phyloP scores from a whole-genome alignment of 2,329 filamentous ascomycete species.

The Aspergillus brasiliensis region DNA sequence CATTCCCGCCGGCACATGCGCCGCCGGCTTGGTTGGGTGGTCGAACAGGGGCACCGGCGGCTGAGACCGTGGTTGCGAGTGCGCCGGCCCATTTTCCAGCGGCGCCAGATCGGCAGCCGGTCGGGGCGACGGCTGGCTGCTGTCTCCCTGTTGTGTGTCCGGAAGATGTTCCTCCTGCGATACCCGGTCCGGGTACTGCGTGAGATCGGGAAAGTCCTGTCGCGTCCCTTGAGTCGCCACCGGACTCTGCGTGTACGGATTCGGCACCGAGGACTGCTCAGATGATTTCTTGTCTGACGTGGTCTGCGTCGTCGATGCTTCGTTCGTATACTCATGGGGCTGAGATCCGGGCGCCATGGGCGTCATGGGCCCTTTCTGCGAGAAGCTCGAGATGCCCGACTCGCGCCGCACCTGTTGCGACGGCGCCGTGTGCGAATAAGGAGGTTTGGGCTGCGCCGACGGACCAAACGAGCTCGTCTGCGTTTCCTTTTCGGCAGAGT shows the following conservation, averaged over 20 bases:
- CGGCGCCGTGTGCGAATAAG: constrained; percentile 50
- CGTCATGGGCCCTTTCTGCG: constrained; percentile 56
- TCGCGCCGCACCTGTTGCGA: constrained; percentile 49
- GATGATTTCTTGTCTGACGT: constrained; percentile 83
- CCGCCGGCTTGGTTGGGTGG: constrained; percentile 30
- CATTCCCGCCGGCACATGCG: constrained; percentile 30
- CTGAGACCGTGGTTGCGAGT: constrained; percentile 41
- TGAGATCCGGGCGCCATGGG: constrained; percentile 62
- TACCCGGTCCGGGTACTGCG: constrained; percentile 51
- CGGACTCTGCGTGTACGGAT: constrained; percentile 67
- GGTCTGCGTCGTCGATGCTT: constrained; percentile 83
- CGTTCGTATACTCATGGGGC: constrained; percentile 70
- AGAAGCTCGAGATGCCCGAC: constrained; percentile 50
- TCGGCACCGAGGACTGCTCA: constrained; percentile 68
- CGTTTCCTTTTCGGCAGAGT: constrained; percentile 46
- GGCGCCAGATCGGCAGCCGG: constrained; percentile 28
- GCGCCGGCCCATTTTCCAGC: constrained; percentile 28
- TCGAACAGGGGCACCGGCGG: constrained; percentile 46
- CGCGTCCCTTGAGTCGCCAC: constrained; percentile 45
- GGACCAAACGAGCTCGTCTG: constrained; percentile 53
- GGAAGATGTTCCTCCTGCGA: constrained; percentile 62
- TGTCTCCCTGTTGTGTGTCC: constrained; percentile 61
- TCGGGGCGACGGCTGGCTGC: constrained; percentile 36
- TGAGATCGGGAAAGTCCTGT: constrained; percentile 58
- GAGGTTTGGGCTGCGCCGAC: constrained; percentile 51